Evolutionary conservation across 768 basidiomycete genomes (phyloP).

Genomic region (Leucocoprinus leucothites): DNA sequence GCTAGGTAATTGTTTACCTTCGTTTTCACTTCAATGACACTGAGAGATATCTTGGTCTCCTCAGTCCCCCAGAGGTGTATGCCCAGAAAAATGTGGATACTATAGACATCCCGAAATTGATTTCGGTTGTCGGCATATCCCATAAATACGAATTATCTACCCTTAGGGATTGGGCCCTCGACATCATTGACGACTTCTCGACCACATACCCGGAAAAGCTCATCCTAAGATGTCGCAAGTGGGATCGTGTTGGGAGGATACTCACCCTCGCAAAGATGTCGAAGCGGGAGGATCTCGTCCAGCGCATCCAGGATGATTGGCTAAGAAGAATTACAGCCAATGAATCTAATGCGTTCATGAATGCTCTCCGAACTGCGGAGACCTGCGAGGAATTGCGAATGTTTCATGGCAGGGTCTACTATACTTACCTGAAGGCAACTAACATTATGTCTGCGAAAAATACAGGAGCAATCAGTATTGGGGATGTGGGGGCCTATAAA

Average conservation of each 20-base stretch:
- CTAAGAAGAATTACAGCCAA: not conserved
- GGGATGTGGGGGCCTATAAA: no score
- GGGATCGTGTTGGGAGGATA: not conserved
- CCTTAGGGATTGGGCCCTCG: not conserved
- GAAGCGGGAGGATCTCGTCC: not conserved
- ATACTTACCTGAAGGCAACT: not conserved
- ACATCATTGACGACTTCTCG: not conserved
- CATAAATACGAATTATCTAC: slow-evolving; percentile 4
- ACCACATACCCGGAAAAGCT: not conserved
- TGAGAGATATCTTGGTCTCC: no score
- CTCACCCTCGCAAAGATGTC: not conserved
- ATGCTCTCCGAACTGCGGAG: not conserved
- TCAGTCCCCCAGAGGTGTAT: not conserved
- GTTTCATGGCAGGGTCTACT: slow-evolving; percentile 1
- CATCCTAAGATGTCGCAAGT: not conserved
- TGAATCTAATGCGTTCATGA: not conserved
- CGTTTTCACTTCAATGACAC: not conserved
- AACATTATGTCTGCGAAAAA: no score
- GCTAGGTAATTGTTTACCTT: slow-evolving; percentile 12
- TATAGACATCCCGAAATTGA: not conserved
- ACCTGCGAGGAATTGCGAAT: not conserved
- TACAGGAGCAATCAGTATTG: no score
- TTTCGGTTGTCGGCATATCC: not conserved
- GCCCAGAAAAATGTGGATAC: not conserved
- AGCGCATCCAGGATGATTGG: not conserved